phyloP scores from a whole-genome alignment of 1,284 basidiomycete genomes.

The Leccinum fallax region DNA sequence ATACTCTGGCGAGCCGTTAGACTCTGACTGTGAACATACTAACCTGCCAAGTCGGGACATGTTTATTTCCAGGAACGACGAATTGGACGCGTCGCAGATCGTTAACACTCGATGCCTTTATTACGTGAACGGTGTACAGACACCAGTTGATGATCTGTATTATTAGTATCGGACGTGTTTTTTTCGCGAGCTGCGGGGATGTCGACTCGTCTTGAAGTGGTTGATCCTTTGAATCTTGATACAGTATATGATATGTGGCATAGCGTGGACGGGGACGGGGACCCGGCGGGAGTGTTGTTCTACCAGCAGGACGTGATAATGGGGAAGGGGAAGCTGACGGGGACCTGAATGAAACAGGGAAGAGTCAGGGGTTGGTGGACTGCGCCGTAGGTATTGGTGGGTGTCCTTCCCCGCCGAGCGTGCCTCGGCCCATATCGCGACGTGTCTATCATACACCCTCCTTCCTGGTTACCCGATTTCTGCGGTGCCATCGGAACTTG shows the following conservation, averaged over 20 bases:
- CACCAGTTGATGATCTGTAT: neutral
- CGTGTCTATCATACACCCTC: neutral
- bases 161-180: conserved; percentile 14
- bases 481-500: conserved; percentile 13
- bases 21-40: no score
- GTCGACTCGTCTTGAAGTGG: neutral
- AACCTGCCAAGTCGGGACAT: neutral
- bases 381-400: conserved; percentile 9
- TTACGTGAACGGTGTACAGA: conserved; percentile 17
- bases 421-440: neutral
- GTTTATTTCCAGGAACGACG: neutral
- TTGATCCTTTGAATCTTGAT: neutral
- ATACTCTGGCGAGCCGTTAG: no score
- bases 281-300: neutral
- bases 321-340: neutral
- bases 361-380: no score
- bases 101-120: conserved; percentile 1
- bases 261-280: neutral
- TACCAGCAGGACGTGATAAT: neutral
- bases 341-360: neutral
- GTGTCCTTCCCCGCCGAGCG: neutral
- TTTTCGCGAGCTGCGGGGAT: conserved; percentile 11
- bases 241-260: conserved; percentile 14
- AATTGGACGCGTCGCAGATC: neutral
- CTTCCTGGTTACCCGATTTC: conserved; percentile 4